phyloP scores from a whole-genome alignment of 352 stramenopile species.

The Phytophthora pluvialis region DNA sequence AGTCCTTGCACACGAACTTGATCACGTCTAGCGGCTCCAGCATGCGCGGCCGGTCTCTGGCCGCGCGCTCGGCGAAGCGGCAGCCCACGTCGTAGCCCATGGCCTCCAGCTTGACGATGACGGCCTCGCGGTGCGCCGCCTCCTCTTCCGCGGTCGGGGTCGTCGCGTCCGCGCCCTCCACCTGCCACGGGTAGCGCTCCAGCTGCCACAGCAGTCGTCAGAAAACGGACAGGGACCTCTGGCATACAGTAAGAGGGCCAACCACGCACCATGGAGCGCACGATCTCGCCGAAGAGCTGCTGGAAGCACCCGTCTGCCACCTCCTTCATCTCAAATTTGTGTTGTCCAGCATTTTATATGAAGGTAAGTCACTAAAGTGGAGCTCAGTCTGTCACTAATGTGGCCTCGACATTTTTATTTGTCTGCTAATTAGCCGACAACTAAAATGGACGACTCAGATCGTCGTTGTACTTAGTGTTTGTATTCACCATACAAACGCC shows the following conservation, averaged over 20 bases:
- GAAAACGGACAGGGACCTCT: not conserved
- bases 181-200: slow-evolving; percentile 63
- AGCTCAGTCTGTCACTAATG: slow-evolving; percentile 21
- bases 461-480: too few species aligned
- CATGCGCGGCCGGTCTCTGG: slow-evolving; percentile 82
- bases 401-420: slow-evolving; percentile 8
- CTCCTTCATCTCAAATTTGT: slow-evolving; percentile 65
- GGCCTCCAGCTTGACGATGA: slow-evolving; percentile 83
- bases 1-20: slow-evolving; percentile 99
- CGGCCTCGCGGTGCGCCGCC: slow-evolving; percentile 64
- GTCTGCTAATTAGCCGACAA: too few species aligned
- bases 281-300: slow-evolving; percentile 87
- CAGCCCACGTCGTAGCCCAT: slow-evolving; percentile 91
- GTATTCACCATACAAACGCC: too few species aligned
- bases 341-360: slow-evolving; percentile 1
- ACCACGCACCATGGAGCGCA: slow-evolving; percentile 79
- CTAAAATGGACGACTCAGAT: too few species aligned
- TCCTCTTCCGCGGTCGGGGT: slow-evolving; percentile 35
- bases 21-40: slow-evolving; percentile 94
- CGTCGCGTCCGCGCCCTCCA: slow-evolving; percentile 26
- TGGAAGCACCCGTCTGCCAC: slow-evolving; percentile 88
- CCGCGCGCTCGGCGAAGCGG: slow-evolving; percentile 76
- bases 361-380: slow-evolving; percentile 14
- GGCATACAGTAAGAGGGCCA: not conserved
- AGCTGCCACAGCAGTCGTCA: slow-evolving; percentile 45